Percentiles rank a stretch among this genome's conserved stretches.
These are phyloP conservation scores for Ilex asprella DNA, from an alignment of 257 asterid species.

Conservation along the genomic window DNA sequence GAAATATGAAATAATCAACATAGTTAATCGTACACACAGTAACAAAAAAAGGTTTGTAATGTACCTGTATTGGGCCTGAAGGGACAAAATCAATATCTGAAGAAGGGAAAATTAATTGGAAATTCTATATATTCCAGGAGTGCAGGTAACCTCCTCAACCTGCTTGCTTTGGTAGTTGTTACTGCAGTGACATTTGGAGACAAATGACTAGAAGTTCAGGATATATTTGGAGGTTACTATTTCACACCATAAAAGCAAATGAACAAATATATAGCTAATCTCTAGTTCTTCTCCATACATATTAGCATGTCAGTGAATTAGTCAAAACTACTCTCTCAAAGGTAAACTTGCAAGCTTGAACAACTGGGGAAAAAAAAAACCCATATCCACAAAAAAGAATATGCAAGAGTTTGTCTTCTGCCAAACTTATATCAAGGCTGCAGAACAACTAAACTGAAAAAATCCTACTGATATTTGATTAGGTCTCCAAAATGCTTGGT, in stretches of 20 bases:
- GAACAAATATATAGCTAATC: neutral
- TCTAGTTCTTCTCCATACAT: neutral
- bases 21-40: neutral
- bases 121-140: constrained; percentile 31
- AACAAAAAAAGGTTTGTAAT: constrained; percentile 12
- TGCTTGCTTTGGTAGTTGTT: constrained; percentile 33
- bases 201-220: constrained; percentile 21
- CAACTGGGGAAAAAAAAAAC: neutral
- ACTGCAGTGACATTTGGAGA: constrained; percentile 54
- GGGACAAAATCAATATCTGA: constrained; percentile 27
- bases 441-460: neutral
- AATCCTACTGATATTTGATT: no score
- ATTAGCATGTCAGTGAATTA: neutral
- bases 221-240: neutral
- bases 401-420: neutral
- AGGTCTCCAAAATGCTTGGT: no score
- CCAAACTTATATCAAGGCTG: neutral
- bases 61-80: constrained; percentile 47
- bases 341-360: neutral
- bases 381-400: neutral
- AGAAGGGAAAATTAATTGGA: constrained; percentile 32
- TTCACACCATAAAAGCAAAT: neutral
- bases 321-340: neutral
- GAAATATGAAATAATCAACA: neutral
- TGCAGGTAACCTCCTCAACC: constrained; percentile 42